phyloP scores from a whole-genome alignment of 164 flowering plant species.

The Platanus orientalis region DNA sequence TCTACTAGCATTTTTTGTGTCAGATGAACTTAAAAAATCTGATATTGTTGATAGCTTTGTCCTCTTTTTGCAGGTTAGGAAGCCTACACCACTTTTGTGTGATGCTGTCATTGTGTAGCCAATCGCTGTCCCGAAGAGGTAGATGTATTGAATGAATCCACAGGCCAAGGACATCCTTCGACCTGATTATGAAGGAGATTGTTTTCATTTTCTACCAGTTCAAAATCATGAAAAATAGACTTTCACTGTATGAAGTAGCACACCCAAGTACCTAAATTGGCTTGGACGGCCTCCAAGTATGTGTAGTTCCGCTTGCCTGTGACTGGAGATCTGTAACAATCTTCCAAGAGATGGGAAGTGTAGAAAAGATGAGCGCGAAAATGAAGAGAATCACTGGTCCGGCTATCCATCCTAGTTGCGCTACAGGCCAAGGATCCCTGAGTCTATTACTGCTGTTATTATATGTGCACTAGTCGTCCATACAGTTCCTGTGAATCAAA shows the following conservation, averaged over 20 bases:
- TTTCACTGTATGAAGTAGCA: not conserved
- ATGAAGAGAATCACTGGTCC: conserved; percentile 26
- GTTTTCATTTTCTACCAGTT: too few species aligned
- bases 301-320: conserved; percentile 42
- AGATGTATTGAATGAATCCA: conserved; percentile 31
- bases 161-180: conserved; percentile 25
- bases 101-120: conserved; percentile 56
- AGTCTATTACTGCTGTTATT: conserved; percentile 47
- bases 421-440: conserved; percentile 54
- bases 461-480: conserved; percentile 55
- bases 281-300: conserved; percentile 43
- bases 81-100: conserved; percentile 51
- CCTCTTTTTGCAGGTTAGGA: too few species aligned
- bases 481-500: conserved; percentile 29
- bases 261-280: conserved; percentile 45
- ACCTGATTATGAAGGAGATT: conserved; percentile 19
- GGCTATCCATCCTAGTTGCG: conserved; percentile 51
- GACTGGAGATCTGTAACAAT: conserved; percentile 46
- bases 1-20: too few species aligned
- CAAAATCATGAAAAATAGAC: too few species aligned
- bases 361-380: conserved; percentile 29
- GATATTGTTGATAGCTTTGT: too few species aligned
- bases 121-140: conserved; percentile 29
- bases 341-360: conserved; percentile 46
- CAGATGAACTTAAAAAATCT: too few species aligned